Conservation (phyloP, 345 rosid genomes). For the Abelmoschus esculentus region DNA sequence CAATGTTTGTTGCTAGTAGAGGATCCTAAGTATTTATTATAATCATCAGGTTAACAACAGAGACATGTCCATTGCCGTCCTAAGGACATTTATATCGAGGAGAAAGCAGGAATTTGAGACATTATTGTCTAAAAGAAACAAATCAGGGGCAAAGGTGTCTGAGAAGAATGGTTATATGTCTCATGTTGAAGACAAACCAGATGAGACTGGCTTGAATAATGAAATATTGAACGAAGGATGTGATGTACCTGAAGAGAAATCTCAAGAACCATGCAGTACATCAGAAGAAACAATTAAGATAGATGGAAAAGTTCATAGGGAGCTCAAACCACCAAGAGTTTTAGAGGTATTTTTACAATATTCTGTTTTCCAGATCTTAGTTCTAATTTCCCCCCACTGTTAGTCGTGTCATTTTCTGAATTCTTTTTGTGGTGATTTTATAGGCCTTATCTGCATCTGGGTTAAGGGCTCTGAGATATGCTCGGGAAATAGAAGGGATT, state of each 20-base stretch:
- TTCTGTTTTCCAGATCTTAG: slow-evolving; percentile 6
- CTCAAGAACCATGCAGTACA: slow-evolving; percentile 30
- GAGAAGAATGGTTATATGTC: slow-evolving; percentile 32
- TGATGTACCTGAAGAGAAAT: slow-evolving; percentile 31
- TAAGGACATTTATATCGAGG: slow-evolving; percentile 63
- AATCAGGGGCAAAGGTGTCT: slow-evolving; percentile 29
- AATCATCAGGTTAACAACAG: slow-evolving; percentile 75
- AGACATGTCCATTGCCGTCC: slow-evolving; percentile 83
- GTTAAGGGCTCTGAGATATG: slow-evolving; percentile 87
- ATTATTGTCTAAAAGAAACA: slow-evolving; percentile 42
- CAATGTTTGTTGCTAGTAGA: neutral
- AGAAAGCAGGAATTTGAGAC: slow-evolving; percentile 64
- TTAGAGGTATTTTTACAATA: slow-evolving; percentile 58
- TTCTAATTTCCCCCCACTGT: neutral
- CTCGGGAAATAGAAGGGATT: slow-evolving; percentile 84
- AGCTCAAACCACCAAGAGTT: slow-evolving; percentile 77
- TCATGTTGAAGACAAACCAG: slow-evolving; percentile 26
- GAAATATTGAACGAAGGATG: slow-evolving; percentile 37
- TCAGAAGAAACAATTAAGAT: slow-evolving; percentile 40
- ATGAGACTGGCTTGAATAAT: slow-evolving; percentile 18
- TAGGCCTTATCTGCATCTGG: slow-evolving; percentile 98
- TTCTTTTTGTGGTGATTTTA: slow-evolving; percentile 13
- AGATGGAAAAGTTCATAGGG: slow-evolving; percentile 39
- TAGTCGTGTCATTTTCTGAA: slow-evolving; percentile 4
- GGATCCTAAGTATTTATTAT: slow-evolving; percentile 9